Conservation (phyloP, 2,329 filamentous ascomycete species). For the Lizonia empirigonia region DNA sequence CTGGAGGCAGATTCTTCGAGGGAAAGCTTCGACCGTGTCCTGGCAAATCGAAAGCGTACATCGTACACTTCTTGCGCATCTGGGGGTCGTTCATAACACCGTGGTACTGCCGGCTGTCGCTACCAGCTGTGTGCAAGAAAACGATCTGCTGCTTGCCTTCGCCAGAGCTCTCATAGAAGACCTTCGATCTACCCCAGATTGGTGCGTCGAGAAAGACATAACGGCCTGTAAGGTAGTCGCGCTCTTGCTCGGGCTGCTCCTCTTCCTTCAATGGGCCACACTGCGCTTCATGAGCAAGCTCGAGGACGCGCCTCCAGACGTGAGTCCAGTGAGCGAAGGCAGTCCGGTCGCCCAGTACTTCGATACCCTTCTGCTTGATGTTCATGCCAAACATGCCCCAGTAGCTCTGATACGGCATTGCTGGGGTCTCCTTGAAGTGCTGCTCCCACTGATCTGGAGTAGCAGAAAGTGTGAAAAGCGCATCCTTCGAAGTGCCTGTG, state of each 20-base stretch:
- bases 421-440: slow-evolving; percentile 53
- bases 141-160: slow-evolving; percentile 54
- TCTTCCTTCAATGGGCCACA: slow-evolving; percentile 53
- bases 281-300: slow-evolving; percentile 55
- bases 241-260: slow-evolving; percentile 42
- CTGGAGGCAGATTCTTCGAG: slow-evolving; percentile 48
- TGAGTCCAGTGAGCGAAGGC: slow-evolving; percentile 54
- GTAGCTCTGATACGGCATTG: slow-evolving; percentile 53
- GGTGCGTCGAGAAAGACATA: slow-evolving; percentile 56
- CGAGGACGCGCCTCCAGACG: slow-evolving; percentile 56
- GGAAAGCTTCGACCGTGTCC: slow-evolving; percentile 58
- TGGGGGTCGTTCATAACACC: slow-evolving; percentile 57
- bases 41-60: slow-evolving; percentile 58
- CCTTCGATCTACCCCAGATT: slow-evolving; percentile 56
- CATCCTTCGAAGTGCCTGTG: slow-evolving; percentile 39
- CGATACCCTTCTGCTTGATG: slow-evolving; percentile 56
- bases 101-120: slow-evolving; percentile 57
- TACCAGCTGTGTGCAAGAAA: slow-evolving; percentile 55
- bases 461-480: slow-evolving; percentile 49
- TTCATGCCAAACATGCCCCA: slow-evolving; percentile 57
- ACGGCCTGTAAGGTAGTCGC: slow-evolving; percentile 55
- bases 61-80: slow-evolving; percentile 56
- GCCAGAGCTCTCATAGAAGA: slow-evolving; percentile 57
- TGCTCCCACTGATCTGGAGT: slow-evolving; percentile 55
- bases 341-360: slow-evolving; percentile 54